Percentiles rank a stretch among this genome's conserved stretches.
phyloP scores from a whole-genome alignment of 495 filamentous ascomycete genomes.

The Aspergillus mulundensis region DNA sequence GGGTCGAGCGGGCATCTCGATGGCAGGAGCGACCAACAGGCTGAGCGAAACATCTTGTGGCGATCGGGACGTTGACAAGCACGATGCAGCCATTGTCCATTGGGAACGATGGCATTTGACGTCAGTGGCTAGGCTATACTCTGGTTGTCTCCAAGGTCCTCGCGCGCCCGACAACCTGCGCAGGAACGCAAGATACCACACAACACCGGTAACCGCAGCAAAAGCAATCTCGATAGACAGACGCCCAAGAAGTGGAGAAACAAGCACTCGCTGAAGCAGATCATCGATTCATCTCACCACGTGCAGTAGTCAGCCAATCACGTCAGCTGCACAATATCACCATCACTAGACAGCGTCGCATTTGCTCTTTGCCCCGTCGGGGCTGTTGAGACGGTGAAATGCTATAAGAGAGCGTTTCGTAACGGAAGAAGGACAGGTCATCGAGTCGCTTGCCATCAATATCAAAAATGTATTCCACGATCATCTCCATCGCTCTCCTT shows the following conservation, averaged over 20 bases:
- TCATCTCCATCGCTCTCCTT: conserved; percentile 18
- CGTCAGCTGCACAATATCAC: background rate
- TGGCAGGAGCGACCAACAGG: too few relatives aligned
- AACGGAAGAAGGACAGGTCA: too few relatives aligned
- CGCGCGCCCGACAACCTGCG: too few relatives aligned
- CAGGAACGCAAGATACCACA: too few relatives aligned
- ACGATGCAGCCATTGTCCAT: too few relatives aligned
- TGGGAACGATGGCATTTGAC: too few relatives aligned
- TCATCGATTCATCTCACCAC: background rate
- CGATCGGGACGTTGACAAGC: too few relatives aligned
- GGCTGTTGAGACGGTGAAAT: background rate
- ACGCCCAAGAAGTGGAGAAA: background rate
- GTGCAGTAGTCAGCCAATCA: background rate
- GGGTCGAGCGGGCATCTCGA: too few relatives aligned
- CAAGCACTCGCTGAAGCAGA: background rate
- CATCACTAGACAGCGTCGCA: background rate
- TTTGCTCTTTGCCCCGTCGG: background rate
- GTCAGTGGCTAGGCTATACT: too few relatives aligned
- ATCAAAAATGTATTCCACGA: conserved; percentile 3
- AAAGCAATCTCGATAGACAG: background rate
- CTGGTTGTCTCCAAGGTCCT: too few relatives aligned
- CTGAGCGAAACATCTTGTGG: too few relatives aligned
- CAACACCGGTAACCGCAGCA: background rate
- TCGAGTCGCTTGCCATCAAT: background rate
- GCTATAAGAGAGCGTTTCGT: background rate